Evolutionary conservation across 495 filamentous ascomycete genomes (phyloP).

Genomic region (Arthonia radiata): DNA sequence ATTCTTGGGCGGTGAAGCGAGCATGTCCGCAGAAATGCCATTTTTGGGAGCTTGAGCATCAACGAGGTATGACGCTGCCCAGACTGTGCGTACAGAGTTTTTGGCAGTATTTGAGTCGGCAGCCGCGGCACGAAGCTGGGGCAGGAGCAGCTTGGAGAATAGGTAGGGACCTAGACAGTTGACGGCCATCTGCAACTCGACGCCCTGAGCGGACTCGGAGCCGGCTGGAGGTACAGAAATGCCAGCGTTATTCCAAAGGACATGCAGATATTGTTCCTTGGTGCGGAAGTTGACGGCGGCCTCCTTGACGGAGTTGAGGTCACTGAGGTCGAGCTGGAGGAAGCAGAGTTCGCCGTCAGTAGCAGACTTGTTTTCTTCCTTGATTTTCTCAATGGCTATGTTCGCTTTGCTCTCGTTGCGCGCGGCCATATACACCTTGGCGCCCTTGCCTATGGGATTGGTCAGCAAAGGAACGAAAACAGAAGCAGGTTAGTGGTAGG

Average conservation of each 20-base stretch:
- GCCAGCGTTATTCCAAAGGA: constrained; percentile 32
- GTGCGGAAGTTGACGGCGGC: constrained; percentile 17
- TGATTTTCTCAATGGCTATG: constrained; percentile 1
- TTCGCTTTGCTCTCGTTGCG: constrained; percentile 3
- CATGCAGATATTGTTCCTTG: constrained; percentile 20
- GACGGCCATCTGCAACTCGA: constrained; percentile 17
- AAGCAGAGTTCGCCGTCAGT: constrained; percentile 18
- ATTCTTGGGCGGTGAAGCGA: constrained; percentile 1
- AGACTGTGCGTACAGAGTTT: constrained; percentile 20
- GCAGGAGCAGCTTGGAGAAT: constrained; percentile 19
- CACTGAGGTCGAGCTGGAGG: constrained; percentile 21
- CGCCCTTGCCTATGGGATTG: no score
- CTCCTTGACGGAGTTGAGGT: constrained; percentile 23
- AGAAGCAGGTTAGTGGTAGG: no score
- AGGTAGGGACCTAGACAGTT: constrained; percentile 19
- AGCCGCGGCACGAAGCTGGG: constrained; percentile 5
- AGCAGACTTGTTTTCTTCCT: no score
- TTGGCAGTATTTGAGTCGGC: constrained; percentile 2
- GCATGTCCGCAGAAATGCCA: constrained; percentile 13
- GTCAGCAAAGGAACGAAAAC: no score
- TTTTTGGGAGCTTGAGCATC: constrained; percentile 9
- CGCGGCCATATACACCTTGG: constrained; percentile 14
- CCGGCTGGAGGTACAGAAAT: constrained; percentile 14
- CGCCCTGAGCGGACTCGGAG: constrained; percentile 12
- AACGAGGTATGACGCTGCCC: constrained; percentile 13